Percentiles rank a stretch among this genome's conserved stretches.
Evolutionary conservation across 2,329 filamentous ascomycete species (phyloP).

Genomic region (Fusarium oligoseptatum): DNA sequence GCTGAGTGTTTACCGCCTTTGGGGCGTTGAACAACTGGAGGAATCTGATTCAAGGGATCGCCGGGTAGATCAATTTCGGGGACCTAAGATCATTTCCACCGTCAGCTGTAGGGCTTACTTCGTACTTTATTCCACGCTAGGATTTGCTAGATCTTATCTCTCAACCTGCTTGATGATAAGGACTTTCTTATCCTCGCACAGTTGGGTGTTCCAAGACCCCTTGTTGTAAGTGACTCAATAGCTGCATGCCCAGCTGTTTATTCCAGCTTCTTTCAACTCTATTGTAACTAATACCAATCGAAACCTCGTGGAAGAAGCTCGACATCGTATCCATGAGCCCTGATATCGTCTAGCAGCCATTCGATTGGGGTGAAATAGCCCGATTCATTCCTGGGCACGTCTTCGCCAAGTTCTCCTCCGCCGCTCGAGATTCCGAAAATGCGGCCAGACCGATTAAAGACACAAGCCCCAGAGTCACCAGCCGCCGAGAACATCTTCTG

Average conservation of each 20-base stretch:
- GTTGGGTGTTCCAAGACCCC: background rate
- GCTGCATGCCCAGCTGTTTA: too few species aligned
- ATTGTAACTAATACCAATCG: background rate
- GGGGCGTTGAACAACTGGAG: background rate
- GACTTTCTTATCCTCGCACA: background rate
- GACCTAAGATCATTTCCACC: background rate
- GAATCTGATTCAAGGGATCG: background rate
- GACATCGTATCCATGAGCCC: slow-evolving; percentile 9
- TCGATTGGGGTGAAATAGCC: slow-evolving; percentile 21
- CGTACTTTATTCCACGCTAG: background rate
- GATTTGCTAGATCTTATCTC: background rate
- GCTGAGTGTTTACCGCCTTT: background rate
- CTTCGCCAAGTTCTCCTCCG: background rate
- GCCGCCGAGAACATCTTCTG: background rate
- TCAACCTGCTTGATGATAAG: background rate
- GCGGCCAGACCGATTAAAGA: slow-evolving; percentile 3
- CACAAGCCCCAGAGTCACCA: slow-evolving; percentile 13
- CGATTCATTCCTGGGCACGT: background rate
- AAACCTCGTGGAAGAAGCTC: background rate
- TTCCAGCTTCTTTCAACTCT: background rate
- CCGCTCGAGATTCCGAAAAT: slow-evolving; percentile 4
- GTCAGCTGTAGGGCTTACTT: background rate
- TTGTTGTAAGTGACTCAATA: background rate
- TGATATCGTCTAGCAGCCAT: slow-evolving; percentile 21
- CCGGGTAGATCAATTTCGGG: background rate